Conservation (phyloP, 2,329 filamentous ascomycete genomes). For the Fusarium sp. region DNA sequence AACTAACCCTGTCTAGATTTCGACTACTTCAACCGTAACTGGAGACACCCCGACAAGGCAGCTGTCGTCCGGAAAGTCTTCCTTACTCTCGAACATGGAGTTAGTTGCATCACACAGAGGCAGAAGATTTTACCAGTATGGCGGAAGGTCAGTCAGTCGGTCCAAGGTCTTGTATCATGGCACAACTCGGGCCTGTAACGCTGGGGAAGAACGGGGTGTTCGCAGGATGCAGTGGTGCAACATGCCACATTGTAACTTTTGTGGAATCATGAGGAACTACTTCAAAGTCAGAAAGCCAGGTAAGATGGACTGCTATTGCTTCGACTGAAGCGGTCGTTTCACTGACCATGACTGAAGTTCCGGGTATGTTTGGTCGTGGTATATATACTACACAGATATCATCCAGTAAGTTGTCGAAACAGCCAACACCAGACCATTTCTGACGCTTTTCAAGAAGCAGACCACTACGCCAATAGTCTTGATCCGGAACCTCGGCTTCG, state of each 20-base stretch:
- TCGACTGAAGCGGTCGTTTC: fast-evolving
- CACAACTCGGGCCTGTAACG: background rate
- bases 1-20: background rate
- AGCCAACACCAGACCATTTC: too few relatives aligned
- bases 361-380: background rate
- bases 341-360: background rate
- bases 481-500: background rate
- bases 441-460: background rate
- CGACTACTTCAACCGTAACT: background rate
- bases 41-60: background rate
- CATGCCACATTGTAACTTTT: background rate
- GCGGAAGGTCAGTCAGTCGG: background rate
- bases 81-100: fast-evolving
- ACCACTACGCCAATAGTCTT: background rate
- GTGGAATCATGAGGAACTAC: background rate
- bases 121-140: background rate
- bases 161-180: too few relatives aligned
- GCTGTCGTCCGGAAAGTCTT: background rate
- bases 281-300: background rate
- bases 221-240: background rate
- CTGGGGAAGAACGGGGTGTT: background rate
- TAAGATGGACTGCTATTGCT: fast-evolving
- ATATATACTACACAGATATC: background rate
- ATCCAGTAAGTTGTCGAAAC: background rate
- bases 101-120: background rate